Percentiles rank a stretch among this genome's conserved stretches.
Conservation (phyloP, 768 basidiomycete species). For the Mycena vulgaris region DNA sequence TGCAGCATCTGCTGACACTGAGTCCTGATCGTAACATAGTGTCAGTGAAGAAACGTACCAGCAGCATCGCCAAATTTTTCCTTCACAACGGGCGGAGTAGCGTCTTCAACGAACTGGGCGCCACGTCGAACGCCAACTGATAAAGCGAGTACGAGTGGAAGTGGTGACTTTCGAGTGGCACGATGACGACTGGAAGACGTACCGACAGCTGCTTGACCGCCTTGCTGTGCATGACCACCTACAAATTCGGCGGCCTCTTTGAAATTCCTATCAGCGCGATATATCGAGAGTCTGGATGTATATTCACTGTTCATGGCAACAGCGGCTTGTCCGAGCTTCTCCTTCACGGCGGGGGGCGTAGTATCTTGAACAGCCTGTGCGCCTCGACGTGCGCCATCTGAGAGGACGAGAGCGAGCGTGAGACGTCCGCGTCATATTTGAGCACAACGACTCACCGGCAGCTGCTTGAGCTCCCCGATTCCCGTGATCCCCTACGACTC, state of each 20-base stretch:
- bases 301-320: conserved; percentile 20
- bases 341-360: conserved; percentile 13
- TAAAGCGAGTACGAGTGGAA: conserved; percentile 10
- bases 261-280: conserved; percentile 16
- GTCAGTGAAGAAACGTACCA: conserved; percentile 14
- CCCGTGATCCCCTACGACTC: conserved; percentile 12
- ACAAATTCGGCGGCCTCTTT: conserved; percentile 19
- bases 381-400: conserved; percentile 20
- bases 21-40: conserved; percentile 3
- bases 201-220: conserved; percentile 16
- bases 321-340: conserved; percentile 22
- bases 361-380: conserved; percentile 14
- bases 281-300: conserved; percentile 25
- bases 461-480: conserved; percentile 10
- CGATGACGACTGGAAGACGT: conserved; percentile 6
- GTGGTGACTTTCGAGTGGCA: conserved; percentile 10
- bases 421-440: conserved; percentile 14
- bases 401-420: conserved; percentile 12
- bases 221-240: conserved; percentile 19
- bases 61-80: conserved; percentile 12
- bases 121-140: conserved; percentile 10
- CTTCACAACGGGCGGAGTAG: conserved; percentile 12
- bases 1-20: background rate
- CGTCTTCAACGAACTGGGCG: conserved; percentile 17
- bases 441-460: conserved; percentile 14